Base-by-base conservation (phyloP, 2,329 filamentous ascomycete species). In the Myriosclerotinia scirpicola region DNA sequence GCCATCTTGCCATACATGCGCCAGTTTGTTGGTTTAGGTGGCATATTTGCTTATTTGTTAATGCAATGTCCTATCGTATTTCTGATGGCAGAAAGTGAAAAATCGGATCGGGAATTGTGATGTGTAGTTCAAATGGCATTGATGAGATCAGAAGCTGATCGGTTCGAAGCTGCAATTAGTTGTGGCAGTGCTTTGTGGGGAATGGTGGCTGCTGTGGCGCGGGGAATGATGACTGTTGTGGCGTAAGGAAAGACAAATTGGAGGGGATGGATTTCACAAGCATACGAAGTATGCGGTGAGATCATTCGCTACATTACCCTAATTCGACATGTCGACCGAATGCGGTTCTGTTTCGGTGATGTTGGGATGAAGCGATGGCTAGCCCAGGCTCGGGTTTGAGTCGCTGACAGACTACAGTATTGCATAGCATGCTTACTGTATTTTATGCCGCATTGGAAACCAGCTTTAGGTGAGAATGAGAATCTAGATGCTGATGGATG, bases 1-100 rank as follows among this genome's bases (percentile, higher is more conserved):
- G 89, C 73, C 85, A 94, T 91, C 80, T 95, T 95, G 69, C 85
- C 78, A 81, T 82, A 87, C 68, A 85, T 78, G 69, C 78, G 79
- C 81, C 85, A 86, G 67, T 85, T 87, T 62, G 79, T 76, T 36
- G 82, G 78, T 72, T 81, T 85, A 68, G 80, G 81, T 59, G 80
- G 75, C 79, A 81, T 80, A 58, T 36, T 74, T 64, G 58, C 38
- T 58, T 44, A 26, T 14, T 40, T 40, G 7, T n/a, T 26, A 11
- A 22, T 50, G n/a, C 20, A 11, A 22, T 22, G 12, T 14, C n/a
- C n/a, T n/a, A 26, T 50, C 22, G 8, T 9, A 1, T 38, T 30
- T 54, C 22, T 54, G 30, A 42, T 22, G 44, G 22, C 5, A 9
- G 20, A 22, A 30, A 58, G 36, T 17, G 9, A 11, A 52, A 34